Evolutionary conservation across 2,329 filamentous ascomycete genomes (phyloP), one percentile per base, ranked within the genome.

Genomic region (Fusarium sp.): DNA sequence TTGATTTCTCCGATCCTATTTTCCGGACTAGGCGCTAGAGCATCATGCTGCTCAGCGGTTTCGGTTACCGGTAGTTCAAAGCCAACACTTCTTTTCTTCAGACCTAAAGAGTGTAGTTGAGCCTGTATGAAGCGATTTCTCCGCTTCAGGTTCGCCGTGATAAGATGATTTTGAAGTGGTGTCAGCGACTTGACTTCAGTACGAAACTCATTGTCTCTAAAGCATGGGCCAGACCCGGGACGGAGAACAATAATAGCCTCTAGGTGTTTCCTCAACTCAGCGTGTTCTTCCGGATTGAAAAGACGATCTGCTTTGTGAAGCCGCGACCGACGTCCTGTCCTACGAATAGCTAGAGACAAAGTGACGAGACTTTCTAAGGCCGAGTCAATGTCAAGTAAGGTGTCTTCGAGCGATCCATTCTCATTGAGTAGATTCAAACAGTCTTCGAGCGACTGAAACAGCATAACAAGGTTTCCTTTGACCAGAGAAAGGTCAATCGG

Each of bases 351-450:
- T 0, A 55, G 8, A 0, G 52, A 55, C 5, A 59, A 7, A 18
- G 35, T 39, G 7, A 51, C 24, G 0, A 59, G 44, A 2, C 33
- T 59, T 24, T 51, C 56, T 0, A 59, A 10, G 4, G 44, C 42
- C 0, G 56, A 59, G 1, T 59, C 56, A 2, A 59, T 10, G 1
- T 59, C 33, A 0, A 38, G 24, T 1, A 58, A 22, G 5, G 6
- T 3, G 1, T 48, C 42, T 3, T 36, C n/a, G 0, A 48, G 36
- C 0, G 26, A 2, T 7, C 2, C 7, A 5, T 24, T 7, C 0
- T 1, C 2, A 3, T n/a, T 1, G 2, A 55, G 52, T 0, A 38
- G 13, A 11, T 6, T 2, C 9, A n/a, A 9, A 26, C 36, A 60
- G 20, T 52, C 45, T 0, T 52, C 45, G 0, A 52, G 0, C 0